Conservation (phyloP, 306 rosid genomes). For the Gleditsia sinensis region DNA sequence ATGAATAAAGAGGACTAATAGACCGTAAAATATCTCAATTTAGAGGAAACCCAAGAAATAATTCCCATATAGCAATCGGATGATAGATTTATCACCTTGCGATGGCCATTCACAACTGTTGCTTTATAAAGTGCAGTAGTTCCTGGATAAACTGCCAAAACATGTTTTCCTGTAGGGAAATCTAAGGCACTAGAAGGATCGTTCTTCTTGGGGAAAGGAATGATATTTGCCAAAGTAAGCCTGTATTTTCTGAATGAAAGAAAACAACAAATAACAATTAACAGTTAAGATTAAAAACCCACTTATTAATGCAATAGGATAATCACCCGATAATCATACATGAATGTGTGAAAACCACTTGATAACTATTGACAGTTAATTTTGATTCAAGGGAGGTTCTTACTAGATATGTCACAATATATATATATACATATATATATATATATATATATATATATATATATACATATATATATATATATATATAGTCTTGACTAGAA, state of each 20-base stretch:
- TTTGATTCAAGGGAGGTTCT: no score
- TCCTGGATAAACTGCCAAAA: constrained; percentile 97
- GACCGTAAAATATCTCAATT: constrained; percentile 14
- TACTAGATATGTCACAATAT: no score
- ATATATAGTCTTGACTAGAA: not conserved
- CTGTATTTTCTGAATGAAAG: constrained; percentile 71
- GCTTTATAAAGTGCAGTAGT: constrained; percentile 99
- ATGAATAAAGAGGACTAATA: not conserved
- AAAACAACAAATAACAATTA: constrained; percentile 16
- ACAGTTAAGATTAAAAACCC: no score
- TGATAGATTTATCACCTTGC: constrained; percentile 67
- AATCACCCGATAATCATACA: no score
- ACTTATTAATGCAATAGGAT: no score
- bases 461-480: no score
- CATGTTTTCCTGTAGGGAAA: constrained; percentile 79
- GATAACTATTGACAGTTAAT: no score
- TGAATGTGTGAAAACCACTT: no score
- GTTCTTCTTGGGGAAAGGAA: constrained; percentile 88
- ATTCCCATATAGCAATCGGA: constrained; percentile 12
- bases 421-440: no score
- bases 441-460: no score
- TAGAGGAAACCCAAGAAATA: constrained; percentile 2
- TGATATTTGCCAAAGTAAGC: constrained; percentile 82
- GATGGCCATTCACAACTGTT: constrained; percentile 87
- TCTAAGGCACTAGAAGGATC: constrained; percentile 77